phyloP scores from a whole-genome alignment of 2,329 filamentous ascomycete genomes.

The Claviceps sp. region DNA sequence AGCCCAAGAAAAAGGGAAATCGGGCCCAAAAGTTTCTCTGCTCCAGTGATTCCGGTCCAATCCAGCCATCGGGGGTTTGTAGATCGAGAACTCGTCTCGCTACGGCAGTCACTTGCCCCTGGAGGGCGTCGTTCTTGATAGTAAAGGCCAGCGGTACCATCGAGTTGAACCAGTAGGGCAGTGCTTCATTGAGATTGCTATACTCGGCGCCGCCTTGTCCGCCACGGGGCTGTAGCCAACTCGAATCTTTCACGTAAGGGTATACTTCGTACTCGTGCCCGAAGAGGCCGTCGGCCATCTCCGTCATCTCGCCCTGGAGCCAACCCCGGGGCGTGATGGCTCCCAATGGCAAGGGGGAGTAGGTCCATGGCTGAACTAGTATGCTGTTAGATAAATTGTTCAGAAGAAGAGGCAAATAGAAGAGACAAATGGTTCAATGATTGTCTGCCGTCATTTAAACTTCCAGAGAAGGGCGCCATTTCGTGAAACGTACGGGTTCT shows the following conservation, averaged over 20 bases:
- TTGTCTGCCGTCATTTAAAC: not conserved
- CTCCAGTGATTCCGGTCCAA: slow-evolving; percentile 24
- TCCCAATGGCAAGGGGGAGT: slow-evolving; percentile 28
- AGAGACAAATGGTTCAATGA: not conserved
- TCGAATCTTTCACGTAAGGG: slow-evolving; percentile 33
- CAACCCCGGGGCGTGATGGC: slow-evolving; percentile 37
- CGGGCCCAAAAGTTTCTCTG: slow-evolving; percentile 20
- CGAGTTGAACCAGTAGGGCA: slow-evolving; percentile 48
- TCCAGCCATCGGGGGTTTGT: slow-evolving; percentile 36
- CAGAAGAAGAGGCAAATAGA: not conserved
- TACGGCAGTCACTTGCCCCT: slow-evolving; percentile 24
- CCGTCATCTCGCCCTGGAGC: slow-evolving; percentile 34
- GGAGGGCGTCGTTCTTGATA: slow-evolving; percentile 27
- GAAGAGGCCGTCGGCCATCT: slow-evolving; percentile 36
- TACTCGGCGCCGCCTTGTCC: slow-evolving; percentile 35
- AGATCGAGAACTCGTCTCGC: slow-evolving; percentile 30
- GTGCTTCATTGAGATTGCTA: slow-evolving; percentile 39
- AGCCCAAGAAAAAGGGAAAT: slow-evolving; percentile 18
- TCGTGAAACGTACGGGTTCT: slow-evolving; percentile 2
- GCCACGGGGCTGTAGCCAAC: slow-evolving; percentile 25
- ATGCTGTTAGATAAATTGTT: not conserved
- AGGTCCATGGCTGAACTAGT: slow-evolving; percentile 11
- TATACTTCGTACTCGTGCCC: slow-evolving; percentile 43
- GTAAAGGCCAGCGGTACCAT: slow-evolving; percentile 42
- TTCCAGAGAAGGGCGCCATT: not conserved